phyloP scores from a whole-genome alignment of 257 asterid genomes.

The Echites panduratus region DNA sequence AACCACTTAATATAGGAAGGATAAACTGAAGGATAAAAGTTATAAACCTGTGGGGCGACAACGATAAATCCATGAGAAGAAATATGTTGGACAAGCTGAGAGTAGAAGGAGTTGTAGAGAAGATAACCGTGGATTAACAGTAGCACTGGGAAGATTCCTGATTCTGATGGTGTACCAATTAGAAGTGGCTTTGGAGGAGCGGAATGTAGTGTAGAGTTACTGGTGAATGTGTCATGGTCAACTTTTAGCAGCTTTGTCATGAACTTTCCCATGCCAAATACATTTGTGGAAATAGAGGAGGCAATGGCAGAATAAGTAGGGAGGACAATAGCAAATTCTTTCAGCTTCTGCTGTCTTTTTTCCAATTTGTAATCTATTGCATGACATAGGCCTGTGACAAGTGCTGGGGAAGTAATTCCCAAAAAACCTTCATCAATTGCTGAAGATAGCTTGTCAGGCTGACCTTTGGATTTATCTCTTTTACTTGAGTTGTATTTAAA shows the following conservation, averaged over 20 bases:
- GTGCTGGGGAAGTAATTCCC: constrained; percentile 23
- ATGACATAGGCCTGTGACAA: constrained; percentile 8
- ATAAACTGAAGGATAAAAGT: background rate
- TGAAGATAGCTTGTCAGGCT: constrained; percentile 29
- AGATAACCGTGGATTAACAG: constrained; percentile 81
- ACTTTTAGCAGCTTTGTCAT: background rate
- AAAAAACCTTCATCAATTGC: constrained; percentile 28
- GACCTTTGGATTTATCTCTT: constrained; percentile 27
- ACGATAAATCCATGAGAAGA: constrained; percentile 84
- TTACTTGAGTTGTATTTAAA: constrained; percentile 12
- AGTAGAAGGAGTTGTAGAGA: constrained; percentile 73
- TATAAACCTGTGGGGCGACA: constrained; percentile 77
- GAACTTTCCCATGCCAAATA: background rate
- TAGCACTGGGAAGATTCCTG: constrained; percentile 56
- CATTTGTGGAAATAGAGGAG: constrained; percentile 1
- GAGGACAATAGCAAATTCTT: background rate
- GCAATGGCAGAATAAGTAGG: background rate
- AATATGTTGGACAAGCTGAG: constrained; percentile 73
- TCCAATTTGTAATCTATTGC: background rate
- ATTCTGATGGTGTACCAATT: constrained; percentile 48
- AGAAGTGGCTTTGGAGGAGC: constrained; percentile 50
- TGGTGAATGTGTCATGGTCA: background rate
- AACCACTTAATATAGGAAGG: background rate
- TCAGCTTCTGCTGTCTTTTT: background rate
- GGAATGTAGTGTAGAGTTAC: background rate